Evolutionary conservation across 1,284 basidiomycete species (phyloP).

Genomic region (Cutaneotrichosporon sp.): DNA sequence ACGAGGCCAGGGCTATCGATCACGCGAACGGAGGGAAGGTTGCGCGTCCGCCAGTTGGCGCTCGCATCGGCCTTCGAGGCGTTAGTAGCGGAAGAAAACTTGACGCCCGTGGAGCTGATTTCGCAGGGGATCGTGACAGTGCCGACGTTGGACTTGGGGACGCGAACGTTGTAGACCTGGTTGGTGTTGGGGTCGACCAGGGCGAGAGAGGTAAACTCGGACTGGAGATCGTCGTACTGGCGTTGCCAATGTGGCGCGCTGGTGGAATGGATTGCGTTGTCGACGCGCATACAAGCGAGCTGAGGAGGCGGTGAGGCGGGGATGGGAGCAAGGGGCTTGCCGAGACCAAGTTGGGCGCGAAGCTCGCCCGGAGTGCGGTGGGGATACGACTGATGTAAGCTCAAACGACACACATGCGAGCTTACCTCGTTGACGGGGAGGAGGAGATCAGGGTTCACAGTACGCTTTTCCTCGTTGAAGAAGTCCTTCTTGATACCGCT

Average conservation of each 20-base stretch:
- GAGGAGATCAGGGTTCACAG: neutral
- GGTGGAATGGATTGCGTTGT: slow-evolving; percentile 16
- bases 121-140: slow-evolving; percentile 3
- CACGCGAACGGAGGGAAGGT: neutral
- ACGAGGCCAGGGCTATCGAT: neutral
- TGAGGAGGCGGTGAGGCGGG: neutral
- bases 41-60: slow-evolving; percentile 32
- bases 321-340: slow-evolving; percentile 7
- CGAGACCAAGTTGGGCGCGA: slow-evolving; percentile 15
- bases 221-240: neutral
- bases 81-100: slow-evolving; percentile 5
- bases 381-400: neutral
- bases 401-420: neutral
- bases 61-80: slow-evolving; percentile 38
- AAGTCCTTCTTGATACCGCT: slow-evolving; percentile 27
- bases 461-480: neutral
- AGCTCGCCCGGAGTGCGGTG: neutral
- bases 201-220: slow-evolving; percentile 7
- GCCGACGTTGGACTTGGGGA: slow-evolving; percentile 7
- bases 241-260: slow-evolving; percentile 1
- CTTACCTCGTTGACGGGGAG: neutral
- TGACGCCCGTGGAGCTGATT: neutral
- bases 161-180: slow-evolving; percentile 11
- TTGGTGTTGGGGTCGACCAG: slow-evolving; percentile 16
- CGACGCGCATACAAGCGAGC: neutral